These are phyloP conservation scores for Venturia aucupariae DNA, from an alignment of 2,329 filamentous ascomycete species.

Conservation along the genomic window DNA sequence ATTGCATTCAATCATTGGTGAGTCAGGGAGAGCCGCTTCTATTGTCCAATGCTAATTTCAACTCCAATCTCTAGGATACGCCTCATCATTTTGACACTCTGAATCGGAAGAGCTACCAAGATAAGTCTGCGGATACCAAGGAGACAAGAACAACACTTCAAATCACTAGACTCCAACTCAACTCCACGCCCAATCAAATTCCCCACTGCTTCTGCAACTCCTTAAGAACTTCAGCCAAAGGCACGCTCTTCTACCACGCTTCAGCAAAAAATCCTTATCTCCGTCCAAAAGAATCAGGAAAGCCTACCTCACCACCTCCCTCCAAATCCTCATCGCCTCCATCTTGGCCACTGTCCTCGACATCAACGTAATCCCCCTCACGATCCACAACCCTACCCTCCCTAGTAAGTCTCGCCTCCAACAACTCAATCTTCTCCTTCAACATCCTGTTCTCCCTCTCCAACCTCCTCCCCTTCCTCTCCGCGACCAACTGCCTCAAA, in stretches of 20 bases:
- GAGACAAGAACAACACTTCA: too few species aligned
- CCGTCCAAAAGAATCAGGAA: background rate
- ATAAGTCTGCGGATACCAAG: too few species aligned
- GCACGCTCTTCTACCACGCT: background rate
- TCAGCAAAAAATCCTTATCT: background rate
- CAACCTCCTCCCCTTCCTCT: background rate
- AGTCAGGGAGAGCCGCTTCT: too few species aligned
- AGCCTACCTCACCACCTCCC: background rate
- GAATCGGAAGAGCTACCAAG: too few species aligned
- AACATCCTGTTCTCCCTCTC: background rate
- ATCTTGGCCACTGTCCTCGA: background rate
- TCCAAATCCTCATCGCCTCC: background rate
- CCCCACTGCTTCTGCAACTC: background rate
- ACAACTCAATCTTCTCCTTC: background rate
- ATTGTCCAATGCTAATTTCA: too few species aligned
- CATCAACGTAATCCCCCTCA: background rate
- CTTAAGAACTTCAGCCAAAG: background rate
- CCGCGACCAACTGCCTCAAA: background rate
- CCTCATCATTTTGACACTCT: too few species aligned
- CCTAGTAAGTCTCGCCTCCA: background rate
- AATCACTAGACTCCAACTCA: too few species aligned
- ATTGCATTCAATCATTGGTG: too few species aligned
- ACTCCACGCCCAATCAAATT: background rate
- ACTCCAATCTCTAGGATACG: too few species aligned
- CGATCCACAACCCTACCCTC: background rate